These are phyloP conservation scores for Desmodesmus armatus DNA, from an alignment of 139 green algal species.

Conservation along the genomic window DNA sequence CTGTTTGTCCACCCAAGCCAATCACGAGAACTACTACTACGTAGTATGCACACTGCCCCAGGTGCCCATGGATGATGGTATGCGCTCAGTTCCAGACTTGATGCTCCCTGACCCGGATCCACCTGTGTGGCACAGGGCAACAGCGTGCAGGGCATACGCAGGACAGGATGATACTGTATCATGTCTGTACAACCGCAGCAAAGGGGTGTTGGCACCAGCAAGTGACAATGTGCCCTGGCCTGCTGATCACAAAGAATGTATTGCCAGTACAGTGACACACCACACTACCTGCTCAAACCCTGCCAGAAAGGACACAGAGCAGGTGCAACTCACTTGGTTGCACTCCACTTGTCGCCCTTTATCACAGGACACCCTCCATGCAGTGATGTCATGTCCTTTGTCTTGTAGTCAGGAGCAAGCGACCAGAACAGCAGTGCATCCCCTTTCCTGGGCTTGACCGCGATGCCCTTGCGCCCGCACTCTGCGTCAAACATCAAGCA, in stretches of 20 bases:
- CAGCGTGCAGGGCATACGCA: no score
- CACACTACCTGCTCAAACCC: no score
- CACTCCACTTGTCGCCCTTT: constrained; percentile 33
- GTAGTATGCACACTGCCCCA: background rate
- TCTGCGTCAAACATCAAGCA: background rate
- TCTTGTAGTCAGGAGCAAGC: constrained; percentile 9
- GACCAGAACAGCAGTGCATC: constrained; percentile 36
- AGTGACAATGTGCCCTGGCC: no score
- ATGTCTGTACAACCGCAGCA: no score
- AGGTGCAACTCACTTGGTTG: constrained; percentile 37
- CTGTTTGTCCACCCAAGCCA: no score
- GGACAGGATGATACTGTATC: no score
- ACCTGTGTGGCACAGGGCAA: no score
- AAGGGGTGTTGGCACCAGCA: no score
- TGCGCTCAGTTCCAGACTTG: background rate
- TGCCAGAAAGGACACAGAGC: no score
- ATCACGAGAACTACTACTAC: background rate
- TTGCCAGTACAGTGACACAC: no score
- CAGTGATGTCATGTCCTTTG: constrained; percentile 6
- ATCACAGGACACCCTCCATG: constrained; percentile 25
- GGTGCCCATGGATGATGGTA: no score
- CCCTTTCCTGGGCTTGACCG: constrained; percentile 25
- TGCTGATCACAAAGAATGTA: no score
- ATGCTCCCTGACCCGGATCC: constrained; percentile 9
- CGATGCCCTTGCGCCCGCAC: constrained; percentile 15